Evolutionary conservation across 2,329 filamentous ascomycete genomes (phyloP).

Genomic region (Escovopsis sp.): DNA sequence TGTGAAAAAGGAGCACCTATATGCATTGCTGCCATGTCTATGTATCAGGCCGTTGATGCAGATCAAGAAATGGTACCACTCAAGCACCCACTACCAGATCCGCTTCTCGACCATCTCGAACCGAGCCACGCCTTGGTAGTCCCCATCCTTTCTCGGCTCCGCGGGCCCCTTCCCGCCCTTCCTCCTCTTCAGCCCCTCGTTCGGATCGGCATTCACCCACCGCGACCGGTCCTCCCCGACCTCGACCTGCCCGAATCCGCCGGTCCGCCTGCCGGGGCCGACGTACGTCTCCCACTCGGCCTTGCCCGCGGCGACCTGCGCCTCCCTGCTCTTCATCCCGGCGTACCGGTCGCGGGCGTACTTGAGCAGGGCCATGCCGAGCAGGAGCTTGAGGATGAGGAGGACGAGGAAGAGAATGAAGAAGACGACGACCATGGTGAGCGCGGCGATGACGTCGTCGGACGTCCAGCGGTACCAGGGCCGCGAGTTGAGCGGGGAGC

Average conservation of each 20-base stretch:
- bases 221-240: conserved; percentile 73
- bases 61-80: neutral
- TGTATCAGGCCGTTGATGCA: too few relatives aligned
- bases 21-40: too few relatives aligned
- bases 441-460: conserved; percentile 58
- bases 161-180: conserved; percentile 41
- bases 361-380: conserved; percentile 75
- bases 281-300: conserved; percentile 41
- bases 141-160: conserved; percentile 28
- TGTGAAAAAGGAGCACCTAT: too few relatives aligned
- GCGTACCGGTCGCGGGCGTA: conserved; percentile 68
- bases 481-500: conserved; percentile 21
- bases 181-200: conserved; percentile 47
- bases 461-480: conserved; percentile 43
- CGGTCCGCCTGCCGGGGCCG: conserved; percentile 58
- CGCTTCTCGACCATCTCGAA: conserved; percentile 96
- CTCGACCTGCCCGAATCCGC: conserved; percentile 74
- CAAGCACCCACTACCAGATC: conserved; percentile 55
- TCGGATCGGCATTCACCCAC: conserved; percentile 78
- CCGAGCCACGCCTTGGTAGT: conserved; percentile 53
- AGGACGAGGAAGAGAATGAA: conserved; percentile 73
- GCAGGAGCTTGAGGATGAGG: conserved; percentile 66
- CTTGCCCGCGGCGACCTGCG: conserved; percentile 28
- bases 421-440: conserved; percentile 78
- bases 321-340: conserved; percentile 60